These are phyloP conservation scores for Hyphopichia homilentoma DNA, from an alignment of 805 yeast genomes.

Conservation along the genomic window DNA sequence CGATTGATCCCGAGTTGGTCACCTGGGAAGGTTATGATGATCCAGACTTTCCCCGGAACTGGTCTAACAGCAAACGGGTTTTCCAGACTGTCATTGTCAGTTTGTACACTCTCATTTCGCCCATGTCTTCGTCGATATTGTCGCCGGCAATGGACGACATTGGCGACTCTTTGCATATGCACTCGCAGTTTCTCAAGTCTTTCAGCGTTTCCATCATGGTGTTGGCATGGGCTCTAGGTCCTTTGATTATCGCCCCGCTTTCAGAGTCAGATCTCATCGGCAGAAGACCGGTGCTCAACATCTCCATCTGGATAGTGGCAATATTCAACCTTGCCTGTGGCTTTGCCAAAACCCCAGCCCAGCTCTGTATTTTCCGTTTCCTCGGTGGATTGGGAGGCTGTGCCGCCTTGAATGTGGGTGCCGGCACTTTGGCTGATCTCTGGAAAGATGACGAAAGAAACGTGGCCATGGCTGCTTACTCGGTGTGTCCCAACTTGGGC, in stretches of 20 bases:
- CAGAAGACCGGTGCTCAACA: conserved; percentile 50
- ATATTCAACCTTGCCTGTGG: conserved; percentile 60
- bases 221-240: conserved; percentile 69
- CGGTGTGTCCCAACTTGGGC: conserved; percentile 60
- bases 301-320: conserved; percentile 46
- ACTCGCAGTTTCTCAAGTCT: conserved; percentile 39
- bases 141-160: conserved; percentile 58
- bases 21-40: conserved; percentile 66
- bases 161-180: conserved; percentile 40
- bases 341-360: conserved; percentile 54
- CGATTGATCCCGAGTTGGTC: conserved; percentile 61
- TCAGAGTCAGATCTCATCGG: conserved; percentile 60
- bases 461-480: conserved; percentile 53
- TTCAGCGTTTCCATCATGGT: conserved; percentile 62
- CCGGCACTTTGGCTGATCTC: conserved; percentile 64
- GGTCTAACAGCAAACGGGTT: conserved; percentile 44
- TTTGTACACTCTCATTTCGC: conserved; percentile 54
- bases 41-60: conserved; percentile 61
- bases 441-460: conserved; percentile 51
- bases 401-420: conserved; percentile 66
- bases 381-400: conserved; percentile 67
- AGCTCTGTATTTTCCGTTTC: conserved; percentile 56
- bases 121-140: conserved; percentile 58
- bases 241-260: conserved; percentile 62
- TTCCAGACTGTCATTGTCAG: conserved; percentile 45